Base-by-base conservation (phyloP, 2,329 filamentous ascomycete genomes). In the Neofusicoccum sp. region DNA sequence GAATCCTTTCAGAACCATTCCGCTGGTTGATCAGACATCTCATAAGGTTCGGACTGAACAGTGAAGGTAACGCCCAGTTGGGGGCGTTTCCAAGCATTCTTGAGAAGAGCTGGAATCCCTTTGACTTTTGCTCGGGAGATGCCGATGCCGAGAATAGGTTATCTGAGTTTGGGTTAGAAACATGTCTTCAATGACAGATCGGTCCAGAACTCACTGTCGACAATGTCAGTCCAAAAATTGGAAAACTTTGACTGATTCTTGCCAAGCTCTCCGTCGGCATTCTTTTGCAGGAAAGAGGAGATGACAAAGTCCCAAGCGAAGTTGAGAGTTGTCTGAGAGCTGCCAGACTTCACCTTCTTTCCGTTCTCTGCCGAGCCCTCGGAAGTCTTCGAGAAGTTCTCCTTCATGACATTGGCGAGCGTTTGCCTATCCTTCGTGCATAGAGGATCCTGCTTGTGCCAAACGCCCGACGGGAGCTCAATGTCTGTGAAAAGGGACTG, bases 241-340 rank as follows among this genome's bases (percentile, higher is more conserved):
- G 82, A 80, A 70, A 96, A 92, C 26, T 79, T 76, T 4, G 72
- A 70, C 63, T 73, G 76, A 58, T 62, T 72, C 58, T 63, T 66
- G 61, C 65, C 69, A 61, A 64, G 44, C 45, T 11, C 63, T 48
- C 20, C 64, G 61, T 53, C 73, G 67, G 57, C 70, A 31, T 63
- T 30, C 16, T 53, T 65, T 16, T 67, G 66, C 31, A 75, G 48
- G 20, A 73, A 68, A 44, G 72, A 68, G n/a, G 67, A 61, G n/a
- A 96, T 74, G 20, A 97, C 84, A 28, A 93, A 76, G 65, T 90
- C 86, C 95, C 93, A 97, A 0, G 91, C 90, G 72, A 96, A 96
- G 68, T 92, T 90, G 60, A 96, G 80, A 69, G 91, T 89, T 1
- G 89, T 85, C 60, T 87, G 91, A 82, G 91, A 93, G 63, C 86